Conservation (phyloP, 2,329 filamentous ascomycete species). For the Fusarium fracticaudum region DNA sequence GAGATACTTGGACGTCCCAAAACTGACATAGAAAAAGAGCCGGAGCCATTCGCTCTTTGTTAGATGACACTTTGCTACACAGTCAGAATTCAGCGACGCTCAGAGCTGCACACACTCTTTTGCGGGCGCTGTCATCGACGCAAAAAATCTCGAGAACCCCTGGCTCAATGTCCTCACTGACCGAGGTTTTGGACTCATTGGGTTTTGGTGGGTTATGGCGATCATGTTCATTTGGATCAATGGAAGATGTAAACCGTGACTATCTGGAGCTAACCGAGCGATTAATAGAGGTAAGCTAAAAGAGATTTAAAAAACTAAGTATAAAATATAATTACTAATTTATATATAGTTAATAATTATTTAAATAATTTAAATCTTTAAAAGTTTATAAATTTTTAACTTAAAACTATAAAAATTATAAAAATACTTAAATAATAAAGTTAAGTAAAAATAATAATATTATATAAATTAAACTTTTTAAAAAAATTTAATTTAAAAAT, state of each 20-base stretch:
- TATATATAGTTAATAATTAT: too few species aligned
- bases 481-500: too few species aligned
- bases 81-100: slow-evolving; percentile 70
- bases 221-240: slow-evolving; percentile 61
- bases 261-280: slow-evolving; percentile 65
- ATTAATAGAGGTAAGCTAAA: slow-evolving; percentile 64
- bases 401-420: too few species aligned
- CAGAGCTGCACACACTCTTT: slow-evolving; percentile 67
- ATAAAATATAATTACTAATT: neutral
- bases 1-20: slow-evolving; percentile 11
- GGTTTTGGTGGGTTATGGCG: slow-evolving; percentile 73
- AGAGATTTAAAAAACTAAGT: rapidly evolving
- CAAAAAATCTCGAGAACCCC: slow-evolving; percentile 59
- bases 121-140: slow-evolving; percentile 67
- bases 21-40: slow-evolving; percentile 52
- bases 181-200: slow-evolving; percentile 65
- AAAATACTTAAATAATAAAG: too few species aligned
- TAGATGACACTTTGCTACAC: slow-evolving; percentile 70
- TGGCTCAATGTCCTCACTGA: slow-evolving; percentile 59
- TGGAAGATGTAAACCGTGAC: slow-evolving; percentile 43
- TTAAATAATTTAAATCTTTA: too few species aligned
- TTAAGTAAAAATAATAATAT: too few species aligned
- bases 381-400: too few species aligned
- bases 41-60: slow-evolving; percentile 64
- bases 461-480: too few species aligned